Evolutionary conservation across 2,329 filamentous ascomycete species (phyloP).

Genomic region (Curvularia sp.): DNA sequence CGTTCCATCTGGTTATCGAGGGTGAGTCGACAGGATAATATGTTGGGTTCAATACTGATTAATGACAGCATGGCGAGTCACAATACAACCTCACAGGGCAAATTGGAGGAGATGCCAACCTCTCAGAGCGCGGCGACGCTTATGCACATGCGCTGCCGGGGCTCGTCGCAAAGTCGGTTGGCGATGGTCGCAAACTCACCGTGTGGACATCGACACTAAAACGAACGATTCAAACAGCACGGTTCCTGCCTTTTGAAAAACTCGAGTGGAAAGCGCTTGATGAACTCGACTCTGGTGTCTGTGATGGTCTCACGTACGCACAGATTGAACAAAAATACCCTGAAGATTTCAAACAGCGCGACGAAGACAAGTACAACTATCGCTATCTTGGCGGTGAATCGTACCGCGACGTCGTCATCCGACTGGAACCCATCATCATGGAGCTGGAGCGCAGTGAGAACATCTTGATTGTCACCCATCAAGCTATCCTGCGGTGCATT

Average conservation of each 20-base stretch:
- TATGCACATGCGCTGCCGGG: conserved; percentile 87
- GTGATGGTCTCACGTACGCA: conserved; percentile 94
- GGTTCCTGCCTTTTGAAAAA: conserved; percentile 89
- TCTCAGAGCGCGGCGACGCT: conserved; percentile 84
- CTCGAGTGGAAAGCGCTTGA: conserved; percentile 98
- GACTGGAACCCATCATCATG: conserved; percentile 99
- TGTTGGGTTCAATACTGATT: conserved; percentile 20
- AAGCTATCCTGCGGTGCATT: conserved; percentile 94
- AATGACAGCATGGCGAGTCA: conserved; percentile 83
- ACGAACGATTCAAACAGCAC: conserved; percentile 90
- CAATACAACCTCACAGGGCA: conserved; percentile 87
- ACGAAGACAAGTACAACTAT: conserved; percentile 99
- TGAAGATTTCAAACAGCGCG: conserved; percentile 92
- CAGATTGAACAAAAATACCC: conserved; percentile 91
- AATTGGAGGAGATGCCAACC: conserved; percentile 88
- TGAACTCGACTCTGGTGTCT: conserved; percentile 94
- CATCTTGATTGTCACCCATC: conserved; percentile 96
- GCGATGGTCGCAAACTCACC: conserved; percentile 72
- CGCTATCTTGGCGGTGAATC: conserved; percentile 96
- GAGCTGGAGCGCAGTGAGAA: conserved; percentile 95
- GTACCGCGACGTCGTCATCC: conserved; percentile 95
- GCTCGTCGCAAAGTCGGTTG: conserved; percentile 83
- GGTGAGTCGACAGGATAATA: conserved; percentile 60
- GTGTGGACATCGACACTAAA: conserved; percentile 79
- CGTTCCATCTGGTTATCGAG: conserved; percentile 96